Evolutionary conservation across 768 basidiomycete genomes (phyloP).

Genomic region (Xanthoconium purpureum): DNA sequence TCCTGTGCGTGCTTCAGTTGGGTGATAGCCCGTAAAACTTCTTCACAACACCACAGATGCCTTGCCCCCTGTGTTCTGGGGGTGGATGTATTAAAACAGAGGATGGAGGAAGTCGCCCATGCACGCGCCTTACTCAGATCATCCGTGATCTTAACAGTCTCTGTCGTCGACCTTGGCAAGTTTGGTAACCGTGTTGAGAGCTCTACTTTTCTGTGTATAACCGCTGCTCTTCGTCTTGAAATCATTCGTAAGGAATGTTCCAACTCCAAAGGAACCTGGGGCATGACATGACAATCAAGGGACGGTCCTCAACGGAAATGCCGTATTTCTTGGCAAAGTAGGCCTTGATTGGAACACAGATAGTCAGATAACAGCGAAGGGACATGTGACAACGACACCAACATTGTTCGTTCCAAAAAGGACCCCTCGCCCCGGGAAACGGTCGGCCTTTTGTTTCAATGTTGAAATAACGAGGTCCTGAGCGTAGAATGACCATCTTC

Average conservation of each 20-base stretch:
- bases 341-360: conserved; percentile 44
- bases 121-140: conserved; percentile 71
- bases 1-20: not conserved
- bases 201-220: conserved; percentile 62
- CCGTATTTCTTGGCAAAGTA: conserved; percentile 77
- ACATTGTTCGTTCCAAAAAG: conserved; percentile 88
- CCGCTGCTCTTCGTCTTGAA: conserved; percentile 50
- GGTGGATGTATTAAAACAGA: not conserved
- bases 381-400: conserved; percentile 14
- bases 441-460: conserved; percentile 60
- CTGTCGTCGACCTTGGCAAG: conserved; percentile 67
- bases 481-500: conserved; percentile 66
- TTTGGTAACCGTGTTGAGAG: conserved; percentile 95
- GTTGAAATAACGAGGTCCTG: conserved; percentile 77
- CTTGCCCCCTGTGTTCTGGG: conserved; percentile 68
- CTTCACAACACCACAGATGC: conserved; percentile 61
- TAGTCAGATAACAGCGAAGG: not conserved
- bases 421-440: conserved; percentile 45
- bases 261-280: conserved; percentile 87
- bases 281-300: not conserved
- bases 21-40: conserved; percentile 7
- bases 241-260: conserved; percentile 90
- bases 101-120: not conserved
- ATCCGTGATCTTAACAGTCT: conserved; percentile 92
- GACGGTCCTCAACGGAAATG: not conserved